These are phyloP conservation scores for Mortierella sp. DNA, from an alignment of 371 early-diverging fungal genomes.

Conservation along the genomic window DNA sequence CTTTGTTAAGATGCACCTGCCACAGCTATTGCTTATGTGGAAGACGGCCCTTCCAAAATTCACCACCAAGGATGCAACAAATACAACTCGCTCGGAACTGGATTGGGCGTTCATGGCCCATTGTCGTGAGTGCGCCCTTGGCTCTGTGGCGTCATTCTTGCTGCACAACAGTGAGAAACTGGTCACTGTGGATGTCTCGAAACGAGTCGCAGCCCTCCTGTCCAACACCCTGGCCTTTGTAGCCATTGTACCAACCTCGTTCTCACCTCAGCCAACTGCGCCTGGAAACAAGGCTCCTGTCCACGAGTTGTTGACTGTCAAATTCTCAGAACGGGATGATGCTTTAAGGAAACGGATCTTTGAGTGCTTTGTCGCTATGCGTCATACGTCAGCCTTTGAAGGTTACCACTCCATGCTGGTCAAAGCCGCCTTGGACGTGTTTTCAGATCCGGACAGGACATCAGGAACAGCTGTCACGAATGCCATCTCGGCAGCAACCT, in stretches of 20 bases:
- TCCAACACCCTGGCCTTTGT: constrained; percentile 82
- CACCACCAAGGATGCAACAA: constrained; percentile 66
- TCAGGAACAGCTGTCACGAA: constrained; percentile 66
- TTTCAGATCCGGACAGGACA: constrained; percentile 72
- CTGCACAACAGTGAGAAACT: constrained; percentile 77
- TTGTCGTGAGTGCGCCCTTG: constrained; percentile 78
- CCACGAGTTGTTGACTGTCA: constrained; percentile 60
- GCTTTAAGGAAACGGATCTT: constrained; percentile 77
- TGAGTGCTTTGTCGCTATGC: constrained; percentile 79
- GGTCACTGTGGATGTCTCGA: constrained; percentile 83
- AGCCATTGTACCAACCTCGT: constrained; percentile 69
- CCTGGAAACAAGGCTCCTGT: constrained; percentile 54
- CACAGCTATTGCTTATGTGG: constrained; percentile 84
- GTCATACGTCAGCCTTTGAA: constrained; percentile 79
- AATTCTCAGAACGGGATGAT: constrained; percentile 76
- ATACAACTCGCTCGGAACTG: constrained; percentile 71
- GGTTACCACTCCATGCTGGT: constrained; percentile 52
- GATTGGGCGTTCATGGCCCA: constrained; percentile 82
- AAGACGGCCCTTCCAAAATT: constrained; percentile 78
- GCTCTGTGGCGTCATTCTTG: constrained; percentile 82
- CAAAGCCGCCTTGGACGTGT: constrained; percentile 59
- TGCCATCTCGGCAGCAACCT: constrained; percentile 69
- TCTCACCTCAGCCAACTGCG: constrained; percentile 54
- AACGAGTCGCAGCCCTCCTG: constrained; percentile 84
- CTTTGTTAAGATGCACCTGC: constrained; percentile 84